These are phyloP conservation scores for Neopestalotiopsis clavispora DNA, from an alignment of 2,329 filamentous ascomycete genomes.

Conservation along the genomic window DNA sequence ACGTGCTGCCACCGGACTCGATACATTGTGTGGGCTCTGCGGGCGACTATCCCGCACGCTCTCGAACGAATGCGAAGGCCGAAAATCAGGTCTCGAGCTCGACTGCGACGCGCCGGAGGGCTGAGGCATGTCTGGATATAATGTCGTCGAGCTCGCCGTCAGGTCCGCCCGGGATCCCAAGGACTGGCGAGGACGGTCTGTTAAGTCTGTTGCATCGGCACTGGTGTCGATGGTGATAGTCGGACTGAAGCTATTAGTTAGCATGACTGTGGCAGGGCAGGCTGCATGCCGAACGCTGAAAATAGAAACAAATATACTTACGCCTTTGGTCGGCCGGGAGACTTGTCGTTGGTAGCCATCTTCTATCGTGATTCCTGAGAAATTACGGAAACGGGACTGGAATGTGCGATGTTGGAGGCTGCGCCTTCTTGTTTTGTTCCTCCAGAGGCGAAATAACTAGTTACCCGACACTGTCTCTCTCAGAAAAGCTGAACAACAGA, in stretches of 20 bases:
- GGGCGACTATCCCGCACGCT: conserved; percentile 66
- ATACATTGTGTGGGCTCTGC: conserved; percentile 75
- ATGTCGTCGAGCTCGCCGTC: conserved; percentile 33
- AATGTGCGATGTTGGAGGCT: conserved; percentile 11
- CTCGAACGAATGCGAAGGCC: conserved; percentile 66
- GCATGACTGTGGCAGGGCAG: not conserved
- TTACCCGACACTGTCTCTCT: not conserved
- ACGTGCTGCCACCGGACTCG: conserved; percentile 56
- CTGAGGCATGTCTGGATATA: conserved; percentile 20
- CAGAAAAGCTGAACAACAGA: conserved; percentile 6
- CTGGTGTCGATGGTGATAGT: conserved; percentile 44
- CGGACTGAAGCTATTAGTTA: conserved; percentile 28
- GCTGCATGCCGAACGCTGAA: not conserved
- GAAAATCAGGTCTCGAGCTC: conserved; percentile 47
- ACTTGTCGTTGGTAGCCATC: conserved; percentile 4
- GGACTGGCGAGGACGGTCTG: conserved; percentile 28
- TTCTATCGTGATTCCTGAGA: not conserved
- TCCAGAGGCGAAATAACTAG: not conserved
- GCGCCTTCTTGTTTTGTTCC: conserved; percentile 7
- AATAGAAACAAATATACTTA: conserved; percentile 14
- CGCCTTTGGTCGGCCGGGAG: conserved; percentile 19
- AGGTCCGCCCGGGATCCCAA: conserved; percentile 33
- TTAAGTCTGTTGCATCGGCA: conserved; percentile 24
- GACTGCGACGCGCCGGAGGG: conserved; percentile 24
- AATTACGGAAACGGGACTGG: not conserved